Percentiles rank a stretch among this genome's conserved stretches.
Evolutionary conservation across 768 basidiomycete species (phyloP).

Genomic region (Filobasidium wieringae): DNA sequence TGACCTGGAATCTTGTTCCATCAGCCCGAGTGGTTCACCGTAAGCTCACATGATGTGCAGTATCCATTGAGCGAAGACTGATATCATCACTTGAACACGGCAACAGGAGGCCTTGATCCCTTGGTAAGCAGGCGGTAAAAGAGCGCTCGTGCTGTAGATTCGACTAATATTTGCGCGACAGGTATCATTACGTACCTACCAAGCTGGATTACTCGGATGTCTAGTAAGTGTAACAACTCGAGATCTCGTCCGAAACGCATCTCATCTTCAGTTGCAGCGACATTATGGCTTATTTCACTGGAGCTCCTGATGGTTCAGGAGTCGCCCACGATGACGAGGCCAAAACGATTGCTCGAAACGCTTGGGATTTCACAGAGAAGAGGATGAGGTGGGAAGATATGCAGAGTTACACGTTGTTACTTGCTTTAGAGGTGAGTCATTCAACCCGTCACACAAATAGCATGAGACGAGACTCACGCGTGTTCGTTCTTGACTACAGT

Average conservation of each 20-base stretch:
- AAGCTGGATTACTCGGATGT: constrained; percentile 34
- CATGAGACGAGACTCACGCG: not conserved
- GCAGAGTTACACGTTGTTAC: constrained; percentile 30
- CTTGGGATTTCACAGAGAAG: constrained; percentile 22
- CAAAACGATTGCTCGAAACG: constrained; percentile 25
- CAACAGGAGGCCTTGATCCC: constrained; percentile 26
- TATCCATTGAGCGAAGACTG: not conserved
- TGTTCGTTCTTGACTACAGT: not conserved
- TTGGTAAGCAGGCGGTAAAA: constrained; percentile 13
- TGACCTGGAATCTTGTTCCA: not conserved
- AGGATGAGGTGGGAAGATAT: constrained; percentile 32
- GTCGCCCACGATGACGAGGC: constrained; percentile 25
- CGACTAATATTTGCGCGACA: not conserved
- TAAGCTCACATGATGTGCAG: constrained; percentile 4
- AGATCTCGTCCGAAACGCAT: not conserved
- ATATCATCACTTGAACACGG: not conserved
- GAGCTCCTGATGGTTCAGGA: constrained; percentile 20
- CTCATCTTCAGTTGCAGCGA: constrained; percentile 17
- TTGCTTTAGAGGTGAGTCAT: constrained; percentile 29
- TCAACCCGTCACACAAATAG: not conserved
- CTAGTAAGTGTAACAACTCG: constrained; percentile 19
- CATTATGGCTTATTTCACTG: constrained; percentile 32
- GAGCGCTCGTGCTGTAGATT: not conserved
- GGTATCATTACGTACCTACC: constrained; percentile 34
- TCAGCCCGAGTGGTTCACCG: constrained; percentile 31